A percentile compares a stretch with the other conserved stretches of the same genome.
These are phyloP conservation scores for Panicum hallii DNA, from an alignment of 202 grass and related monocot species.

Conservation along the genomic window DNA sequence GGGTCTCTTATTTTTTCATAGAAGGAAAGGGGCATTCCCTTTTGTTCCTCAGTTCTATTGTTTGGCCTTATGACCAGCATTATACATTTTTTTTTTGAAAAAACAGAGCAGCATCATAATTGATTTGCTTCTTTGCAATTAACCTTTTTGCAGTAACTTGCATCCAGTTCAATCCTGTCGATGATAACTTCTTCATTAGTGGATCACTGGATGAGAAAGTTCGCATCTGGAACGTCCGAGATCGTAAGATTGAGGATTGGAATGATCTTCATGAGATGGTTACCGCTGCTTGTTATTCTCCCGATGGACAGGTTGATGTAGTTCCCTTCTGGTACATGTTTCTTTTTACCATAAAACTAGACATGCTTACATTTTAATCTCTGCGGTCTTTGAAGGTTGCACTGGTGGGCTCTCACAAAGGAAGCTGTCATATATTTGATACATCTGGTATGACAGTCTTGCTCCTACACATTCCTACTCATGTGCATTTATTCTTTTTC, in stretches of 20 bases:
- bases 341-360: conserved; percentile 24
- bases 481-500: background rate
- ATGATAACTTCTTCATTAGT: conserved; percentile 97
- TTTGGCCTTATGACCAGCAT: conserved; percentile 27
- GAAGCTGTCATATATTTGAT: conserved; percentile 92
- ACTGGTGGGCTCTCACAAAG: conserved; percentile 94
- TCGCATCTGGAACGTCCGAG: conserved; percentile 91
- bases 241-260: conserved; percentile 98
- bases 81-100: background rate
- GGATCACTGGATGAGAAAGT: conserved; percentile 99
- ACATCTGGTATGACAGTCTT: conserved; percentile 75
- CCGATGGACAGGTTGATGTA: conserved; percentile 79
- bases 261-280: conserved; percentile 99
- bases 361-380: conserved; percentile 46
- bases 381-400: conserved; percentile 75
- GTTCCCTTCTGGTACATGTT: conserved; percentile 25
- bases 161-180: conserved; percentile 98
- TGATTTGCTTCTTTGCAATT: conserved; percentile 31
- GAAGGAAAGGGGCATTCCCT: background rate
- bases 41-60: conserved; percentile 31
- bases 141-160: conserved; percentile 76
- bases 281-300: conserved; percentile 92
- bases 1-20: conserved; percentile 19
- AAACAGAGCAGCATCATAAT: background rate
- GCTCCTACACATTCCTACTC: background rate